Base-by-base conservation (phyloP, 106 monocot species). In the Vanilla planifolia region DNA sequence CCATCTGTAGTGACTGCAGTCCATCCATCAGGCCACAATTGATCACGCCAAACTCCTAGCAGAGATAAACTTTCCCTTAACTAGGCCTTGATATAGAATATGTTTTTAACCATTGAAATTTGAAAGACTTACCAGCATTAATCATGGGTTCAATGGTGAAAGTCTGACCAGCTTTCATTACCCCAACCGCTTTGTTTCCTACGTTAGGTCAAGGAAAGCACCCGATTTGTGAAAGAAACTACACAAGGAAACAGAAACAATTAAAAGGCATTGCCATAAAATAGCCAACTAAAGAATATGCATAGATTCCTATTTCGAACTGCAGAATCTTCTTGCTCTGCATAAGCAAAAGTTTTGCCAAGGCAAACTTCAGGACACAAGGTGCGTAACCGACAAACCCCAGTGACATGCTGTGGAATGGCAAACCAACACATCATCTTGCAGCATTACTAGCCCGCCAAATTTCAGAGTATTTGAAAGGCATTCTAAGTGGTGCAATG, bases 91-190 rank as follows among this genome's bases (percentile, higher is more conserved):
- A 53, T 53, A 20, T 57, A 53, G 11, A 16, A n/a, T n/a, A n/a
- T n/a, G 6, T 34, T 1, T 52, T 29, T 20, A 4, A 45, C 33
- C 6, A 30, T 59, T 29, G 19, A 34, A 46, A 47, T 2, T 33
- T 1, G 14, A n/a, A 28, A 56, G 11, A 33, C 43, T 67, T 26
- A 92, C 91, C 98, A 69, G 87, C 71, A 80, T 98, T 88, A 64
- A 98, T 98, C 98, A 98, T 98, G 47, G 98, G 98, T 53, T 98
- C 98, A 44, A 98, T 98, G 50, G 98, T 85, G 70, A 98, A 98
- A 35, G 79, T 98, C 62, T 98, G 98, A 20, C 98, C 98, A 39
- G 79, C 81, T 74, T 98, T 98, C 98, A 98, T 98, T 39, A 92
- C 64, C 52, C 98, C 98, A 55, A 98, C 92, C 15, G 98, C 98